phyloP scores from a whole-genome alignment of 345 rosid species.

The Citrus glauca region DNA sequence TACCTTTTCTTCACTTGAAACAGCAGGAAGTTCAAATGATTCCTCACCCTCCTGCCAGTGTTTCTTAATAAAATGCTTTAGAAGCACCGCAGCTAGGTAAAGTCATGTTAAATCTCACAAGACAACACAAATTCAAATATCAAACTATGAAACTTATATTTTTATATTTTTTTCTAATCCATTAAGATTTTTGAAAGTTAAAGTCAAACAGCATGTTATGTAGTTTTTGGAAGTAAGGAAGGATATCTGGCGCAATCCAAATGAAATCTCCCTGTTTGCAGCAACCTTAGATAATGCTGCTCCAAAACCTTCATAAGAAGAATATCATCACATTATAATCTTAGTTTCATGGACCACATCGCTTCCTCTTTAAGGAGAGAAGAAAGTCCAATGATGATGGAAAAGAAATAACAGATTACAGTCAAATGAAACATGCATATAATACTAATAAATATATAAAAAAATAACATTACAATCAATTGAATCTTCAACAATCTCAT shows the following conservation, averaged over 20 bases:
- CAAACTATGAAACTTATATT: background rate
- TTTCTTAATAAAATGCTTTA: slow-evolving; percentile 82
- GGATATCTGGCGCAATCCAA: slow-evolving; percentile 96
- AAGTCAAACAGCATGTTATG: background rate
- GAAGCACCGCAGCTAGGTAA: slow-evolving; percentile 89
- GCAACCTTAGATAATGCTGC: slow-evolving; percentile 72
- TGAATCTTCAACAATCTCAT: background rate
- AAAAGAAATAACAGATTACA: background rate
- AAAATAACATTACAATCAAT: background rate
- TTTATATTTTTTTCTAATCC: background rate
- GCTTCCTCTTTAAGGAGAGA: background rate
- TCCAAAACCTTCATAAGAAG: slow-evolving; percentile 66
- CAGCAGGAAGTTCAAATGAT: slow-evolving; percentile 68
- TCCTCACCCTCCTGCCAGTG: slow-evolving; percentile 94
- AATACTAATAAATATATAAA: background rate
- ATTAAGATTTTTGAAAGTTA: background rate
- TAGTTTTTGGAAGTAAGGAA: slow-evolving; percentile 13
- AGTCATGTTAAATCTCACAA: slow-evolving; percentile 49
- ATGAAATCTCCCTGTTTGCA: slow-evolving; percentile 64
- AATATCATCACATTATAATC: background rate
- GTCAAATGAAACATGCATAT: background rate
- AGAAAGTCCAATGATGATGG: background rate
- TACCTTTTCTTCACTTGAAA: slow-evolving; percentile 77
- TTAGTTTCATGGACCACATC: background rate
- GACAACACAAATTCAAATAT: background rate